Evolutionary conservation across 352 stramenopile genomes (phyloP), one percentile per base, ranked within the genome.

Genomic region (Globisporangium lucens): DNA sequence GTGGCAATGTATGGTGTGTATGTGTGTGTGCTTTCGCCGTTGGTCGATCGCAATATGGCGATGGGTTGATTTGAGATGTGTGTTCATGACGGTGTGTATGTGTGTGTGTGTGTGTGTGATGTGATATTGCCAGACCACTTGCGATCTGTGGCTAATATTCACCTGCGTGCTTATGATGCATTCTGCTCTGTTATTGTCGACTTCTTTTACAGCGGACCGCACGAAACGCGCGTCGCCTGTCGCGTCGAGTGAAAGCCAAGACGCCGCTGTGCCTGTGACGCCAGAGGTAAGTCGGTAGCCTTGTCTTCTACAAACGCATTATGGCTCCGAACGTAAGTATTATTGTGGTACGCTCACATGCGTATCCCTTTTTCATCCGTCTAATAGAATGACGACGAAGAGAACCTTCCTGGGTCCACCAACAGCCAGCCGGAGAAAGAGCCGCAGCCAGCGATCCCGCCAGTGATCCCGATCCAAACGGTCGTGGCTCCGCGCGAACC

Each of bases 201-300:
- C 41, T 49, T 3, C 15, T 4, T n/a, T 22, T 52, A 22, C 30
- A 71, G 66, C 49, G 35, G 66, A 71, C 33, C 66, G 66, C 29
- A 71, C 22, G 9, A 71, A 71, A 30, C 66, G 66, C n/a, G 24
- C 17, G 51, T 62, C 59, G 30, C 24, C 56, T 24, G 38, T 10
- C 2, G 7, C 30, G 30, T 35, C 47, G 12, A 67, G 24, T n/a
- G 61, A 60, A 9, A 51, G 33, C 35, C 47, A 67, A 13, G 59
- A 65, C 20, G 27, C 61, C 3, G 46, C 41, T 17, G 63, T 51
- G 36, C 53, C 63, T 7, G 63, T 68, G 27, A 68, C 63, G 5
- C 63, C 63, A n/a, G 63, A 68, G 38, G 63, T 68, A 53, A n/a
- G 30, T 33, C 30, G 30, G 30, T 5, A 33, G 2, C 30, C 30